These are phyloP conservation scores for Entelexis paramagnoliae DNA, from an alignment of 1,139 yeast species.

Conservation along the genomic window DNA sequence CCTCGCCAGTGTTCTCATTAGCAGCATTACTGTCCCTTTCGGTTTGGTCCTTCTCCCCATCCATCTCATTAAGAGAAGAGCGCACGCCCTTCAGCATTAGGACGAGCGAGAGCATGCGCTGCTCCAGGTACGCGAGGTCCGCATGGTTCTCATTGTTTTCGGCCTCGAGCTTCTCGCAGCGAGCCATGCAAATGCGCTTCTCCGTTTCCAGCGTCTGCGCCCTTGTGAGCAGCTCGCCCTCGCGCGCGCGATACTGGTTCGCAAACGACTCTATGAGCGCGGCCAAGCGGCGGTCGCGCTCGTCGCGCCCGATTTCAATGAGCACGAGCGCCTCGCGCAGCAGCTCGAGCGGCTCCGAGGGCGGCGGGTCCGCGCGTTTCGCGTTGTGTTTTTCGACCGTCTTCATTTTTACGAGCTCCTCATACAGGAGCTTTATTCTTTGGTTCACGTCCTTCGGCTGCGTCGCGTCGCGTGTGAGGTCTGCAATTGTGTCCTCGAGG, in stretches of 20 bases:
- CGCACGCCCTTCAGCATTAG: conserved; percentile 18
- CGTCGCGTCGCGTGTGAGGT: not conserved
- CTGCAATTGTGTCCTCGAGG: not conserved
- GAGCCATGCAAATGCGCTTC: conserved; percentile 16
- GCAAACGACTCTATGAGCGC: conserved; percentile 14
- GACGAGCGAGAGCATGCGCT: conserved; percentile 19
- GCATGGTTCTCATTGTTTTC: conserved; percentile 8
- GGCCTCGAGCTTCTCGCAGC: conserved; percentile 16
- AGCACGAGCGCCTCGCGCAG: conserved; percentile 7
- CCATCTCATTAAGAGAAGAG: conserved; percentile 13
- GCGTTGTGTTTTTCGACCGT: conserved; percentile 3
- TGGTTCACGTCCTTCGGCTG: conserved; percentile 5
- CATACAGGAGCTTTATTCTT: conserved; percentile 5
- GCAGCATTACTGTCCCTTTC: not conserved
- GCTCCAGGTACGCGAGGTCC: conserved; percentile 16
- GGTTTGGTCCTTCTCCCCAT: not conserved
- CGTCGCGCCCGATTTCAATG: conserved; percentile 11
- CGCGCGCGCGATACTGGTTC: conserved; percentile 18
- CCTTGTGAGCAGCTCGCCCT: conserved; percentile 15
- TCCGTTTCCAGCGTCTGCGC: conserved; percentile 12
- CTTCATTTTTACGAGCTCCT: conserved; percentile 8
- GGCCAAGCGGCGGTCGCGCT: conserved; percentile 10
- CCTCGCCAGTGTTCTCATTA: not conserved
- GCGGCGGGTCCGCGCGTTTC: not conserved
- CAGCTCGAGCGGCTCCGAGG: not conserved